Evolutionary conservation across 2,329 filamentous ascomycete species (phyloP), one percentile per base, ranked within the genome.

Genomic region (Claviceps pusilla): DNA sequence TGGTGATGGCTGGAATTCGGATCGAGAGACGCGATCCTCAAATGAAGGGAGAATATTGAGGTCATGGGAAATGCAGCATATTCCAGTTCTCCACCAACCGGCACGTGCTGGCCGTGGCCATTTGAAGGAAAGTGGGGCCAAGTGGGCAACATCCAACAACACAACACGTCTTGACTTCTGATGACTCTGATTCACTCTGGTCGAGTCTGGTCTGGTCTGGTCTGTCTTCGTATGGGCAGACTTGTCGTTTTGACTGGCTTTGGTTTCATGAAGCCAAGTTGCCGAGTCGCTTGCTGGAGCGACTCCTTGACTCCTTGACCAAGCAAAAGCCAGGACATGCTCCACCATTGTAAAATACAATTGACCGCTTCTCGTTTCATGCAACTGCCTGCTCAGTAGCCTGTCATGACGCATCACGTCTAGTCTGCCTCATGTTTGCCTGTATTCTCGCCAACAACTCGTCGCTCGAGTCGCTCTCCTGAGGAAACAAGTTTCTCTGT

Each of bases 401-500:
- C 28, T 14, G 24, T 46, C 24, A 35, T 42, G 19, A 29, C 14
- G 16, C 35, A n/a, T 54, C 14, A 55, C 48, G 60, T 54, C 70
- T 64, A 1, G 71, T 62, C 12, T 67, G 67, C 42, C 74, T 71
- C 68, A 78, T 70, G 49, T 78, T 78, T 7, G 71, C 69, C 57
- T 67, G 58, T 2, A 78, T 66, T 35, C 76, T 66, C 24, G 71
- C 74, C 11, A 77, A 62, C 11, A 78, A 59, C 58, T 76, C 65
- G 52, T 78, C 73, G 48, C 65, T 66, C 2, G 70, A 72, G 53
- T 73, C 73, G 3, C 61, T 64, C 1, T 68, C 63, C 41, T 72
- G 67, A 0, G 76, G 75, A 47, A 71, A 69, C 14, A 78, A 60
- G 54, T 75, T 73, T 48, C 75, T 65, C 76, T 78, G 16, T 3